These are phyloP conservation scores for Fusarium palustre DNA, from an alignment of 2,329 filamentous ascomycete species.

Conservation along the genomic window DNA sequence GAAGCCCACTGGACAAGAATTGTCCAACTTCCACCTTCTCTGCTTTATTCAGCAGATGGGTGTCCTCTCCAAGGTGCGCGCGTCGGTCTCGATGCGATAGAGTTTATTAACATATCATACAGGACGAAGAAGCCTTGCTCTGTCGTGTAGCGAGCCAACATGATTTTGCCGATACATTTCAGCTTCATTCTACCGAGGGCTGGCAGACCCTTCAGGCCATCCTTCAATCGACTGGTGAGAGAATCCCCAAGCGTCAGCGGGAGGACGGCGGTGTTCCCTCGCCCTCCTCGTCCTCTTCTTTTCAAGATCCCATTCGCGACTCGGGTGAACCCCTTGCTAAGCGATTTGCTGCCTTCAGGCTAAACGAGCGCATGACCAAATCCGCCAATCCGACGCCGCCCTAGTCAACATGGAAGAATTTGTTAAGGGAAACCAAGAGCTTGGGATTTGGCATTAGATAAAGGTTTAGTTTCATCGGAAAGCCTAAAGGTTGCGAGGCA, in stretches of 20 bases:
- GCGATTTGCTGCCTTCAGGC: constrained; percentile 74
- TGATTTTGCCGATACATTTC: constrained; percentile 82
- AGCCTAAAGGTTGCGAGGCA: constrained; percentile 12
- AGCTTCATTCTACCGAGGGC: constrained; percentile 86
- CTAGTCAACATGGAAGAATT: constrained; percentile 33
- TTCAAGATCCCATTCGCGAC: constrained; percentile 49
- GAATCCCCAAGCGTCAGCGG: constrained; percentile 78
- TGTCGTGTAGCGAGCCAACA: constrained; percentile 86
- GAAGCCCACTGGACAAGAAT: constrained; percentile 70
- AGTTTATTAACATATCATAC: constrained; percentile 19
- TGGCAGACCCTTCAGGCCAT: constrained; percentile 96
- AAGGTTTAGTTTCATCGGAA: background rate
- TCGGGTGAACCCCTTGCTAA: constrained; percentile 71
- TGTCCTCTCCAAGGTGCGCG: constrained; percentile 83
- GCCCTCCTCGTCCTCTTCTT: constrained; percentile 47
- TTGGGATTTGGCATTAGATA: background rate
- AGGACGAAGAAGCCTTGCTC: constrained; percentile 91
- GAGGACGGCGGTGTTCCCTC: constrained; percentile 53
- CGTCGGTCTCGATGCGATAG: background rate
- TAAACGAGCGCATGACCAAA: constrained; percentile 58
- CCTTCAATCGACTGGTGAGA: constrained; percentile 97
- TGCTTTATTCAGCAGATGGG: constrained; percentile 84
- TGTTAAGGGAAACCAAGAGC: constrained; percentile 3
- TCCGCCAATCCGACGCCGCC: constrained; percentile 43
- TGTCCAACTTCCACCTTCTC: constrained; percentile 96